A percentile compares a stretch with the other conserved stretches of the same genome.
Conservation (phyloP, 768 basidiomycete species). For the Cantharellus cinnabarinus region DNA sequence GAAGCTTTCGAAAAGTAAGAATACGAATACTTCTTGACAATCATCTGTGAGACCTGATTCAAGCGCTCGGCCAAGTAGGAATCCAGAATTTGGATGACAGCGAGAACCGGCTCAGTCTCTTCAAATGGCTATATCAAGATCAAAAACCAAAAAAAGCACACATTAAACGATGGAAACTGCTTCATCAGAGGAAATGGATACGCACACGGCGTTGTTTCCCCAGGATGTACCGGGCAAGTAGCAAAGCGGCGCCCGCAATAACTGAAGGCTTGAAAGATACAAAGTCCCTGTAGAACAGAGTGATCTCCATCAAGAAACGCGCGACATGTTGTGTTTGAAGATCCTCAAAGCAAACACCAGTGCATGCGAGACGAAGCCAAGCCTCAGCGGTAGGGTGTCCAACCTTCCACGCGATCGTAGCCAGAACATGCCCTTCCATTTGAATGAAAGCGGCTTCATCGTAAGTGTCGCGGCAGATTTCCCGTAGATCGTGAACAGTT, state of each 20-base stretch:
- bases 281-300: conserved; percentile 93
- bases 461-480: conserved; percentile 92
- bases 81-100: conserved; percentile 75
- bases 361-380: conserved; percentile 53
- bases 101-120: conserved; percentile 64
- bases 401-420: conserved; percentile 89
- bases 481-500: conserved; percentile 79
- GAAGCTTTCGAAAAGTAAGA: conserved; percentile 94
- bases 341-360: conserved; percentile 51
- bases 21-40: conserved; percentile 95
- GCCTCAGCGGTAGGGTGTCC: conserved; percentile 97
- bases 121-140: conserved; percentile 25
- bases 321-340: conserved; percentile 86
- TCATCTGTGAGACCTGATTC: conserved; percentile 84
- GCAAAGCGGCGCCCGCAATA: conserved; percentile 76
- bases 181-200: conserved; percentile 5
- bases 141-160: not conserved
- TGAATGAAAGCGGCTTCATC: conserved; percentile 96
- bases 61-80: conserved; percentile 69
- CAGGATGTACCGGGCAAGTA: conserved; percentile 74
- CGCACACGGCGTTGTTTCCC: conserved; percentile 52
- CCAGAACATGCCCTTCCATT: conserved; percentile 95
- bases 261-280: conserved; percentile 67
- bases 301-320: conserved; percentile 97
- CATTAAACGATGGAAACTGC: conserved; percentile 4